A percentile compares a stretch with the other conserved stretches of the same genome.
Conservation (phyloP, 768 basidiomycete genomes). For the Xerocomus spinulosus region DNA sequence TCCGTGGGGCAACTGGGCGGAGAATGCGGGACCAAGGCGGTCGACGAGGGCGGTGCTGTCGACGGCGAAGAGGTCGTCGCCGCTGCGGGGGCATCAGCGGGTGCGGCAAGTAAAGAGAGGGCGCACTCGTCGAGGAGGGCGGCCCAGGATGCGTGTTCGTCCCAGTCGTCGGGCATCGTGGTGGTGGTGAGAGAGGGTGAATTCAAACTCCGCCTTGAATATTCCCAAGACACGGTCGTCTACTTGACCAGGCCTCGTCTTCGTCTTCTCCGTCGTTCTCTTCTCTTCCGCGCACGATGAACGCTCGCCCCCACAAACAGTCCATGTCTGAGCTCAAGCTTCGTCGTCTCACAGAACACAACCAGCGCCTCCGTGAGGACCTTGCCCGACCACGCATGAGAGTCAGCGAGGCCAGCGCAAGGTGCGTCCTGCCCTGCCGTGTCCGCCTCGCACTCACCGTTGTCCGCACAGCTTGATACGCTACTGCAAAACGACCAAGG, state of each 20-base stretch:
- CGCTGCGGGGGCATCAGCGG: slow-evolving; percentile 21
- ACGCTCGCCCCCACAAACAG: slow-evolving; percentile 79
- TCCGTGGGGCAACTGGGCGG: slow-evolving; percentile 25
- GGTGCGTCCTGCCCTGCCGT: slow-evolving; percentile 38
- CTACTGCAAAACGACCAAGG: slow-evolving; percentile 91
- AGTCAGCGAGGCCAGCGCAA: slow-evolving; percentile 87
- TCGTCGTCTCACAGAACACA: slow-evolving; percentile 88
- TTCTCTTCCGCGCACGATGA: slow-evolving; percentile 42
- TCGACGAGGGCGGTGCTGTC: slow-evolving; percentile 45
- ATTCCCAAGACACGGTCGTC: slow-evolving; percentile 4
- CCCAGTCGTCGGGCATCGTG: slow-evolving; percentile 19
- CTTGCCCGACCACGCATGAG: slow-evolving; percentile 82
- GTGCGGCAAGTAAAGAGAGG: background rate
- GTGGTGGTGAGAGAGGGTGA: slow-evolving; percentile 2
- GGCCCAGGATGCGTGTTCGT: slow-evolving; percentile 25
- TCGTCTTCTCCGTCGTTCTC: slow-evolving; percentile 11
- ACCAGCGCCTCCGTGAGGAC: slow-evolving; percentile 86
- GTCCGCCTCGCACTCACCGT: slow-evolving; percentile 1
- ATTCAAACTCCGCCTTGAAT: slow-evolving; percentile 20
- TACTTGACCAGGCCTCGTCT: background rate
- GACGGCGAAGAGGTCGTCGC: slow-evolving; percentile 35
- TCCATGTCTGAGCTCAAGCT: slow-evolving; percentile 98
- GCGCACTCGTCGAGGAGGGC: slow-evolving; percentile 29
- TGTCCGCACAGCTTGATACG: slow-evolving; percentile 67
- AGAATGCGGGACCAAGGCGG: slow-evolving; percentile 39